Evolutionary conservation across 2,329 filamentous ascomycete species (phyloP).

Genomic region (Davidsoniella virescens): DNA sequence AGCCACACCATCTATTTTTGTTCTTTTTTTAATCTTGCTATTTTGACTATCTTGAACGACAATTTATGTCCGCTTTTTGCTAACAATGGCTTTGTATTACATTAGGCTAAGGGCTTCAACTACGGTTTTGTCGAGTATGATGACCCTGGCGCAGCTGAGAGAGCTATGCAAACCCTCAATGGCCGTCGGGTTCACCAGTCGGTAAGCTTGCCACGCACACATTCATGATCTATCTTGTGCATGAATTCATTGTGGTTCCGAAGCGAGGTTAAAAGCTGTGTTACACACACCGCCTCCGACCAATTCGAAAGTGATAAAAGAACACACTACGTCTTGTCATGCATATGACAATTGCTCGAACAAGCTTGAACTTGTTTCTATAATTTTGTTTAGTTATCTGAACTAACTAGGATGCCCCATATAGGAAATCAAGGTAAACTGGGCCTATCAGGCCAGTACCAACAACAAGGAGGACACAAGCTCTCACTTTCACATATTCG

Average conservation of each 20-base stretch:
- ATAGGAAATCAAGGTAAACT: slow-evolving; percentile 96
- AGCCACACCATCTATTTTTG: not conserved
- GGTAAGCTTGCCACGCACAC: slow-evolving; percentile 37
- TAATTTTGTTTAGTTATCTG: not conserved
- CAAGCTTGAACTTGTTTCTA: not conserved
- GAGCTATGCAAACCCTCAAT: slow-evolving; percentile 93
- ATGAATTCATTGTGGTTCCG: not conserved
- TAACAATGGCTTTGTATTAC: slow-evolving; percentile 17
- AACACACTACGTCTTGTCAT: too few relatives aligned
- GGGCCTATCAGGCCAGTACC: slow-evolving; percentile 96
- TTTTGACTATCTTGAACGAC: not conserved
- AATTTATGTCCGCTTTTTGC: slow-evolving; percentile 9
- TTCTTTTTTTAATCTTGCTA: not conserved
- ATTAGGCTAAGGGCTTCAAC: slow-evolving; percentile 85
- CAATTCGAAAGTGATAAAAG: too few relatives aligned
- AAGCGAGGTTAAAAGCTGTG: too few relatives aligned
- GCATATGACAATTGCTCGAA: too few relatives aligned
- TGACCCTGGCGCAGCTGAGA: slow-evolving; percentile 87
- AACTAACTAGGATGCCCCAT: not conserved
- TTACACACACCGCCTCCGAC: too few relatives aligned
- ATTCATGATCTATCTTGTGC: not conserved
- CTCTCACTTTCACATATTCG: slow-evolving; percentile 97
- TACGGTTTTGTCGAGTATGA: slow-evolving; percentile 99
- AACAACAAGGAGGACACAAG: slow-evolving; percentile 93
- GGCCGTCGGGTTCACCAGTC: slow-evolving; percentile 89